A percentile compares a stretch with the other conserved stretches of the same genome.
phyloP scores from a whole-genome alignment of 2,329 filamentous ascomycete genomes.

The Diaporthe caulivora region DNA sequence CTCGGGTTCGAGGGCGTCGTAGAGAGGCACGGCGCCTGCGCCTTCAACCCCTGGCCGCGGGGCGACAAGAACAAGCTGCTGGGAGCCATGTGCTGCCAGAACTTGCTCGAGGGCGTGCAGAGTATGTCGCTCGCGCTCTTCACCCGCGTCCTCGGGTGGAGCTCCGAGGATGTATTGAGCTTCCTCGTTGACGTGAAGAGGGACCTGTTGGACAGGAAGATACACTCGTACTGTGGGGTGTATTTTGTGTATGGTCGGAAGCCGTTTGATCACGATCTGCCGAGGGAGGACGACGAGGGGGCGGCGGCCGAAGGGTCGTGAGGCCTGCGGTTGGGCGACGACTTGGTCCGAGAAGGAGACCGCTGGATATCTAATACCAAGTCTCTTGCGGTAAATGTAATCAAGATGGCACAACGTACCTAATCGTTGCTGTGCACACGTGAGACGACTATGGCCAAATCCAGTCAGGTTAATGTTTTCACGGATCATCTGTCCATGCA shows the following conservation, averaged over 20 bases:
- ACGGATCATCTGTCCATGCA: background rate
- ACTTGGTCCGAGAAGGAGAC: background rate
- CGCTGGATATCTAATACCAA: background rate
- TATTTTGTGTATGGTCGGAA: conserved; percentile 43
- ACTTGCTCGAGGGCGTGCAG: conserved; percentile 48
- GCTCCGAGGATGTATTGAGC: conserved; percentile 43
- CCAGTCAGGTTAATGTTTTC: too few relatives aligned
- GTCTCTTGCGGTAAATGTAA: background rate
- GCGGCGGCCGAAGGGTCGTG: background rate
- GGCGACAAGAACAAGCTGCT: conserved; percentile 51
- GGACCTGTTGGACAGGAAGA: conserved; percentile 48
- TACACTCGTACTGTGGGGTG: conserved; percentile 50
- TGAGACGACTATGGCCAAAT: background rate
- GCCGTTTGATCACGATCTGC: conserved; percentile 22
- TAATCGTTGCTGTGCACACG: too few relatives aligned
- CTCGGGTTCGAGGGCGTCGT: conserved; percentile 49
- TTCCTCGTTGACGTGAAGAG: conserved; percentile 49
- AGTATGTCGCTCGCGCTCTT: conserved; percentile 50
- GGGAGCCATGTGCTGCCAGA: conserved; percentile 48
- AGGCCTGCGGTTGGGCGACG: background rate
- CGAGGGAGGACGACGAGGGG: background rate
- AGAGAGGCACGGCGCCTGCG: conserved; percentile 48
- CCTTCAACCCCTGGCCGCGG: conserved; percentile 52
- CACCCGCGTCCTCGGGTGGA: conserved; percentile 47
- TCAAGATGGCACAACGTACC: background rate